Evolutionary conservation across 2,329 filamentous ascomycete species (phyloP).

Genomic region (Cryphonectria nitschkei): DNA sequence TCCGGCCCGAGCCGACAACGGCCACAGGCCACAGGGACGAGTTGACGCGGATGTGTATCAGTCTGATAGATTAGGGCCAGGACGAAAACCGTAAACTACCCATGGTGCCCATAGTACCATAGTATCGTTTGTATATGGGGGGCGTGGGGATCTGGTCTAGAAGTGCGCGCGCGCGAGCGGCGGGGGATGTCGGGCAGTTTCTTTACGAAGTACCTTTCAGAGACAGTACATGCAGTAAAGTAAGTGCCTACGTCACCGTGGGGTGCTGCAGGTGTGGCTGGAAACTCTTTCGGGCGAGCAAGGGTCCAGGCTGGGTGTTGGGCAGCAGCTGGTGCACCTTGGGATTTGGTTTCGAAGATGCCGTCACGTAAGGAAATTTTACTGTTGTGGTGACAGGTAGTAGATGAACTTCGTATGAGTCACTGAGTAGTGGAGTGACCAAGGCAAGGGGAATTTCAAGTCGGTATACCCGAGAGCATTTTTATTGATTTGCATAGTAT

Average conservation of each 20-base stretch:
- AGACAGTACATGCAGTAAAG: neutral
- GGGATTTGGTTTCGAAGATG: neutral
- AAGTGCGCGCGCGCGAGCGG: neutral
- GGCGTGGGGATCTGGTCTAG: neutral
- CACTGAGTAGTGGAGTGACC: neutral
- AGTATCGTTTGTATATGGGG: neutral
- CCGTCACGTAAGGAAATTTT: too few species aligned
- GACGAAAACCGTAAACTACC: too few species aligned
- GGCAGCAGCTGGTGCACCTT: slow-evolving; percentile 8
- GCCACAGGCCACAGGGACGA: neutral
- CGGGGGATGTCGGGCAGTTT: neutral
- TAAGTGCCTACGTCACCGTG: slow-evolving; percentile 20
- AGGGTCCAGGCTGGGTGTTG: slow-evolving; percentile 13
- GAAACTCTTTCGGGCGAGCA: neutral
- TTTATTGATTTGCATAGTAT: too few species aligned
- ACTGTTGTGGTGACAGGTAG: too few species aligned
- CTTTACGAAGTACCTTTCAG: neutral
- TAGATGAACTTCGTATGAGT: too few species aligned
- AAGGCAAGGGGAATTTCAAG: neutral
- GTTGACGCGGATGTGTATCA: neutral
- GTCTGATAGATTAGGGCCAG: neutral
- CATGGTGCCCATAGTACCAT: neutral
- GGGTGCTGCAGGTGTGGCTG: slow-evolving; percentile 9
- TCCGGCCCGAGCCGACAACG: neutral
- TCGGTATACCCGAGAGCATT: neutral